Evolutionary conservation across 169 alveolate species (phyloP).

Genomic region (Eimeria praecox): DNA sequence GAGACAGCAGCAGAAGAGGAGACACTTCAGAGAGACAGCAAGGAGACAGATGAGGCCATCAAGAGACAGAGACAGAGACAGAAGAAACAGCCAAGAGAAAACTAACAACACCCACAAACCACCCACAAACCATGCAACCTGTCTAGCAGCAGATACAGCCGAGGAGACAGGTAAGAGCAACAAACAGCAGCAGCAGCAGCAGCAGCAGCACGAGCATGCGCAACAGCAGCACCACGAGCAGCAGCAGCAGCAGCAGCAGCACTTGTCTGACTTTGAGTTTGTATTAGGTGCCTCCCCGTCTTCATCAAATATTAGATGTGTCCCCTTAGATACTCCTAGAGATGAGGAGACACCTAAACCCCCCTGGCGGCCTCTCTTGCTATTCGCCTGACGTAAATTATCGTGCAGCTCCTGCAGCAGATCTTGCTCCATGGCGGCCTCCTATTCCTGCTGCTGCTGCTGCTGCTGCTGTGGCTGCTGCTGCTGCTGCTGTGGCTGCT

Average conservation of each 20-base stretch:
- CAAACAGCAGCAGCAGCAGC: background rate
- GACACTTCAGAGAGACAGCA: background rate
- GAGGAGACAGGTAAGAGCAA: background rate
- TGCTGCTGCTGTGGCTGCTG: conserved; percentile 20
- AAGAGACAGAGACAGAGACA: background rate
- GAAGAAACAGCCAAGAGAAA: background rate
- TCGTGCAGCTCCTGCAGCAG: conserved; percentile 60
- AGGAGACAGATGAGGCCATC: background rate
- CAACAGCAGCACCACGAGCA: background rate
- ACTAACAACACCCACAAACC: background rate
- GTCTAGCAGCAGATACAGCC: background rate
- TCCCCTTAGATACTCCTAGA: background rate
- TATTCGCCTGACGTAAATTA: conserved; percentile 17
- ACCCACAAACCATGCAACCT: background rate
- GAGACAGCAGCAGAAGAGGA: background rate
- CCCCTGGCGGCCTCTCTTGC: conserved; percentile 47
- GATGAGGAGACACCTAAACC: conserved; percentile 24
- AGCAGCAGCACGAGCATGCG: background rate
- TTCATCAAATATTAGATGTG: conserved; percentile 10
- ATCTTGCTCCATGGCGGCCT: background rate
- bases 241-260: background rate
- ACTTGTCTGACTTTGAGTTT: conserved; percentile 17
- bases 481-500: background rate
- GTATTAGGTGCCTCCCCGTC: background rate
- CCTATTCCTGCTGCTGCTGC: background rate